Evolutionary conservation across 345 rosid genomes (phyloP), one percentile per base, ranked within the genome.

Genomic region (Acer yangbiense): DNA sequence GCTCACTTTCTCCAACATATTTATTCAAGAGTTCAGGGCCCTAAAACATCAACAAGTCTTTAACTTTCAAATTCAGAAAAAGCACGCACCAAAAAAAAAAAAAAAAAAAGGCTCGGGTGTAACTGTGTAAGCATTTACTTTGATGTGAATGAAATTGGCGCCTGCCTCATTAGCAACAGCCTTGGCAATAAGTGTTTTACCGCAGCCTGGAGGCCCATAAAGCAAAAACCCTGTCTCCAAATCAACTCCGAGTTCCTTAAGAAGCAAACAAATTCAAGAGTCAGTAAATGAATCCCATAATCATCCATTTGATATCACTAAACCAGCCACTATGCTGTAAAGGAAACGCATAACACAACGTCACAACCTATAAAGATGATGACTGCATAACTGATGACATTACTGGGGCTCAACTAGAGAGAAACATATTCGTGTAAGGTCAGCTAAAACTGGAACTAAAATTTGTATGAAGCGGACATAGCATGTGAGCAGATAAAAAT

Each of bases 171-270:
- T 90, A 54, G 99, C 99, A 52, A 88, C 97, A 69, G 99, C 99
- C 88, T 94, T 94, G 72, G 99, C 99, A 74, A 96, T 93, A 81
- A 96, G 89, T 44, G 98, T 96, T 86, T 96, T 96, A 11, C 99
- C 99, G 80, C 99, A 96, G 27, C 99, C 99, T 23, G 98, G 99
- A 41, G 98, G 98, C 60, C 99, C 99, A 79, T 89, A 96, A 64
- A 94, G 98, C 89, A 96, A 85, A 87, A 94, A 92, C 69, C 99
- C 97, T 0, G 94, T 90, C 90, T 91, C 97, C 74, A 88, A 82
- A 79, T 85, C 87, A 76, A 90, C 85, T 64, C 97, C 93, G 79
- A 91, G 91, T 76, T 86, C 91, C 99, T 96, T 83, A 72, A 71
- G 21, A 65, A 80, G 74, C 20, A n/a, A 69, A 81, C n/a, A 55